Conservation (phyloP, 257 asterid species). For the Salvia hispanica region DNA sequence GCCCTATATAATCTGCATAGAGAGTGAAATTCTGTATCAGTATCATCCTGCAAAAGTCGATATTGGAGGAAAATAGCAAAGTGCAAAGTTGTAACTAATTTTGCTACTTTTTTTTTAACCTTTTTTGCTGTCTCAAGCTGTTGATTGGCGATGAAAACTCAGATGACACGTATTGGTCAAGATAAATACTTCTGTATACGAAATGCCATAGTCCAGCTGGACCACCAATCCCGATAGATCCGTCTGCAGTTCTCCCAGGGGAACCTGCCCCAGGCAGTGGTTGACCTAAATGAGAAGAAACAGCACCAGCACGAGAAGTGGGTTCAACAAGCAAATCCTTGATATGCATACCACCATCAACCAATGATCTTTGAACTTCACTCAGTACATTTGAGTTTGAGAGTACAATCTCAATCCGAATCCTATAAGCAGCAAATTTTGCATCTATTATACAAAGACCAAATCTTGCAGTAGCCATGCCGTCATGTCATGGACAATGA, state of each 20-base stretch:
- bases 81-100: slow-evolving; percentile 16
- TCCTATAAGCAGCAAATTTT: slow-evolving; percentile 50
- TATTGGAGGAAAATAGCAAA: slow-evolving; percentile 15
- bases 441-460: slow-evolving; percentile 29
- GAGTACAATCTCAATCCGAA: slow-evolving; percentile 78
- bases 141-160: slow-evolving; percentile 86
- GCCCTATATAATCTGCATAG: slow-evolving; percentile 76
- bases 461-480: slow-evolving; percentile 24
- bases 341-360: slow-evolving; percentile 85
- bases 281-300: slow-evolving; percentile 62
- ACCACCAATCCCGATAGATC: slow-evolving; percentile 69
- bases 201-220: slow-evolving; percentile 99
- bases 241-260: slow-evolving; percentile 47
- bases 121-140: slow-evolving; percentile 76
- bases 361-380: slow-evolving; percentile 88
- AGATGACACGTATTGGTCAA: slow-evolving; percentile 89
- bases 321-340: slow-evolving; percentile 69
- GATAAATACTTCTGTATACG: slow-evolving; percentile 79
- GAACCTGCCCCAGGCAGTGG: slow-evolving; percentile 52
- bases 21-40: slow-evolving; percentile 9
- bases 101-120: slow-evolving; percentile 42
- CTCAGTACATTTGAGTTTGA: slow-evolving; percentile 78
- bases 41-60: slow-evolving; percentile 20
- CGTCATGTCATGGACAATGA: slow-evolving; percentile 19
- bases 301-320: slow-evolving; percentile 56